Evolutionary conservation across 2,329 filamentous ascomycete genomes (phyloP).

Genomic region (Xylaria sp.): DNA sequence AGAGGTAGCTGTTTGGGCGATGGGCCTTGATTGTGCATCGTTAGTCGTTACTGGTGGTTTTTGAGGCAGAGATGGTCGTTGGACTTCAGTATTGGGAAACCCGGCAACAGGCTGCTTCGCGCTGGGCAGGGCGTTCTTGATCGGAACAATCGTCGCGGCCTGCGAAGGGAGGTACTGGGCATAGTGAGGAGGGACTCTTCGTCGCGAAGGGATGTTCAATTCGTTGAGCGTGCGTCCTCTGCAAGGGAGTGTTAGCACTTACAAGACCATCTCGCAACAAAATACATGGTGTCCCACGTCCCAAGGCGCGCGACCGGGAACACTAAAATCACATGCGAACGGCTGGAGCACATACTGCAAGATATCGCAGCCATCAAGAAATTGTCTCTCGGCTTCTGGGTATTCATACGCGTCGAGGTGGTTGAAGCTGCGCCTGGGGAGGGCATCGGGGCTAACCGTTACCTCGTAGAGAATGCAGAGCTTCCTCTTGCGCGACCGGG

Average conservation of each 20-base stretch:
- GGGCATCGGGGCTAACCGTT: constrained; percentile 71
- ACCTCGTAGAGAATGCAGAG: constrained; percentile 83
- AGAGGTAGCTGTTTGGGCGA: background rate
- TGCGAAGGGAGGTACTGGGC: constrained; percentile 29
- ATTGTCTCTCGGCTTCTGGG: constrained; percentile 59
- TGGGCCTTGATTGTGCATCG: constrained; percentile 20
- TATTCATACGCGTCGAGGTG: constrained; percentile 61
- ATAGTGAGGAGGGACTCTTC: constrained; percentile 51
- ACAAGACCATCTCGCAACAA: constrained; percentile 11
- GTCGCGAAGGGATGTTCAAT: constrained; percentile 57
- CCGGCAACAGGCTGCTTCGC: constrained; percentile 27
- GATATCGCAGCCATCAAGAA: constrained; percentile 63
- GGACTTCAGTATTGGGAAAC: constrained; percentile 19
- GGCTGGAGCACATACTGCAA: constrained; percentile 57
- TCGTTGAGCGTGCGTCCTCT: constrained; percentile 59
- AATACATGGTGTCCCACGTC: background rate
- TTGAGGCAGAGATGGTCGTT: constrained; percentile 13
- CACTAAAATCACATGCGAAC: background rate
- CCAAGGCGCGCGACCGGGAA: background rate
- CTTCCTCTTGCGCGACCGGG: constrained; percentile 88
- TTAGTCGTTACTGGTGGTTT: constrained; percentile 15
- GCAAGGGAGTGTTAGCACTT: constrained; percentile 33
- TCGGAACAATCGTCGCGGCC: constrained; percentile 19
- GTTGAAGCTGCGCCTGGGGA: constrained; percentile 63
- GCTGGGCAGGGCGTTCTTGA: constrained; percentile 22